Evolutionary conservation across 169 alveolate genomes (phyloP), one percentile per base, ranked within the genome.

Genomic region (Babesia caballi): DNA sequence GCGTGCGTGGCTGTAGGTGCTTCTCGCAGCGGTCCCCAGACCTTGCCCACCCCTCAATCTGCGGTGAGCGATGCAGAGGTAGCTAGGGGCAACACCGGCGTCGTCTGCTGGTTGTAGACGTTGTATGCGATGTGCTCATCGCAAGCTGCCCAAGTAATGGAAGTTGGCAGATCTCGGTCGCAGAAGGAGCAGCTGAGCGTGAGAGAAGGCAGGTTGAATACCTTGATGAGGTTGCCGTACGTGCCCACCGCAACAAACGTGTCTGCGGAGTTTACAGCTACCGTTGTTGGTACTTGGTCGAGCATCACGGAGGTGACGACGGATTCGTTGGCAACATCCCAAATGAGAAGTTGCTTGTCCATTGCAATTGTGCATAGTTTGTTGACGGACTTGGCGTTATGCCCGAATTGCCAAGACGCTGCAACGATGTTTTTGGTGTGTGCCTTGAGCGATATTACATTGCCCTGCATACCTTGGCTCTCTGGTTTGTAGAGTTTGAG

Each of bases 241-340:
- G 85, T 63, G 14, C 81, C 81, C 14, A 76, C 66, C 11, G 85
- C 85, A 14, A 76, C 67, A 19, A 66, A 49, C 6, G 76, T 33
- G 51, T 76, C 80, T n/a, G 51, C 52, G 21, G 78, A 23, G 54
- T 47, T 52, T 1, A 76, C 74, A 27, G 85, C 2, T 30, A 76
- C 44, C 30, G 81, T 66, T 17, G 85, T 76, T 42, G 85, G 85
- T 25, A 76, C 42, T 27, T 76, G 78, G 47, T 76, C 85, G 21
- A 76, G 42, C n/a, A 71, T 27, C 4, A 58, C 44, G 35, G 85
- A 66, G 23, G 63, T 56, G 65, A 76, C 60, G 12, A 56, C 63
- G 17, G 61, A 53, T 27, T 56, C 72, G 4, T 63, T 19, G n/a
- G 57, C 73, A 23, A 76, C 85, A 40, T 76, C 85, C 85, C 85